A percentile compares a stretch with the other conserved stretches of the same genome.
These are phyloP conservation scores for Pichia sporocuriosa DNA, from an alignment of 805 yeast genomes.

Conservation along the genomic window DNA sequence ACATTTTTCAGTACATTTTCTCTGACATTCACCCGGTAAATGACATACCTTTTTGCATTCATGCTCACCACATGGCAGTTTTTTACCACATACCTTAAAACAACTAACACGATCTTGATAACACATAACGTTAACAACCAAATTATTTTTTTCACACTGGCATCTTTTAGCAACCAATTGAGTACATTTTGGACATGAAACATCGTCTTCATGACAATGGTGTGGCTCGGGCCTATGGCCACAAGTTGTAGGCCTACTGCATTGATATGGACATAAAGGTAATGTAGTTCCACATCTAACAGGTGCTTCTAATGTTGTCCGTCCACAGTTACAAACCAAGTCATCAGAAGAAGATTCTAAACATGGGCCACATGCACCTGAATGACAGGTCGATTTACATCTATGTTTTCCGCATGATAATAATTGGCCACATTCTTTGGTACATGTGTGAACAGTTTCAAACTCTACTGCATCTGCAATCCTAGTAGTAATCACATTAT, in stretches of 20 bases:
- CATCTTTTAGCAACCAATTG: conserved; percentile 26
- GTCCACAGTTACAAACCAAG: conserved; percentile 73
- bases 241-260: conserved; percentile 51
- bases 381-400: conserved; percentile 68
- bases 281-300: conserved; percentile 74
- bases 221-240: conserved; percentile 71
- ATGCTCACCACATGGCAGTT: conserved; percentile 42
- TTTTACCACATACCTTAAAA: conserved; percentile 52
- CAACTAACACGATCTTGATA: conserved; percentile 66
- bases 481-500: conserved; percentile 32
- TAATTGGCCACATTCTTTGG: conserved; percentile 53
- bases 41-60: conserved; percentile 52
- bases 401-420: conserved; percentile 60
- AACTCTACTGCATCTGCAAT: conserved; percentile 47
- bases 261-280: conserved; percentile 60
- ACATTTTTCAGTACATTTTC: conserved; percentile 56
- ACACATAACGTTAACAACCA: conserved; percentile 60
- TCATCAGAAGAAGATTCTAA: conserved; percentile 76
- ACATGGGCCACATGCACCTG: conserved; percentile 77
- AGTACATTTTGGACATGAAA: conserved; percentile 74
- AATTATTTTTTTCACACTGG: conserved; percentile 25
- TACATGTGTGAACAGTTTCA: conserved; percentile 72
- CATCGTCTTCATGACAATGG: conserved; percentile 62
- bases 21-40: conserved; percentile 48
- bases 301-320: conserved; percentile 72